Evolutionary conservation across 371 early-diverging fungal genomes (phyloP).

Genomic region (Circinella umbellata): DNA sequence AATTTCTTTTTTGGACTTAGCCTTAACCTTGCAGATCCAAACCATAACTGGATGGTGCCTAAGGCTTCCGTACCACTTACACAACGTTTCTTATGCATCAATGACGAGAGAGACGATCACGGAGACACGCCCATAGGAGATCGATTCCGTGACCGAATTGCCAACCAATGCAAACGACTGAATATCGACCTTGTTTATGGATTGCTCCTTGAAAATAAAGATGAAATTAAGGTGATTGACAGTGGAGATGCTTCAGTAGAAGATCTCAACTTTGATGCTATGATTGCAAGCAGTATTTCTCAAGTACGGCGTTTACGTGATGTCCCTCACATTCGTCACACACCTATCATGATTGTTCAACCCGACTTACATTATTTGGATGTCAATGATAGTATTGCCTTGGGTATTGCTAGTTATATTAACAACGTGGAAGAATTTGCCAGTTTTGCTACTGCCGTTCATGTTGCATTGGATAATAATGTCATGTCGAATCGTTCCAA

Average conservation of each 20-base stretch:
- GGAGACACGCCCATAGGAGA: background rate
- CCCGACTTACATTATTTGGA: conserved; percentile 42
- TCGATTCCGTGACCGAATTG: background rate
- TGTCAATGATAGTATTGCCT: conserved; percentile 62
- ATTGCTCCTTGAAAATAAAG: conserved; percentile 41
- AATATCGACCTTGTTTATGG: conserved; percentile 22
- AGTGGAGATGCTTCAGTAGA: conserved; percentile 5
- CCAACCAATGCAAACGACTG: conserved; percentile 1
- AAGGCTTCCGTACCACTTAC: background rate
- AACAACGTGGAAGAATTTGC: conserved; percentile 60
- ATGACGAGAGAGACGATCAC: background rate
- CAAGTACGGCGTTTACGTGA: conserved; percentile 32
- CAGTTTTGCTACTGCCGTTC: conserved; percentile 66
- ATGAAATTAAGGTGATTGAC: conserved; percentile 14
- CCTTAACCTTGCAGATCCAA: conserved; percentile 27
- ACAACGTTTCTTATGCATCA: background rate
- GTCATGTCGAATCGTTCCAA: conserved; percentile 61
- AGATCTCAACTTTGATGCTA: conserved; percentile 15
- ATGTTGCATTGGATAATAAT: conserved; percentile 73
- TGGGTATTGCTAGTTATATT: conserved; percentile 63
- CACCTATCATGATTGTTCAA: conserved; percentile 60
- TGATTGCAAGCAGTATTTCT: conserved; percentile 10
- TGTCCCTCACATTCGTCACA: conserved; percentile 51
- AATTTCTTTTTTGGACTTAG: conserved; percentile 75
- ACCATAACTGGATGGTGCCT: conserved; percentile 13